A percentile compares a stretch with the other conserved stretches of the same genome.
phyloP scores from a whole-genome alignment of 257 asterid genomes.

The Plantago major region DNA sequence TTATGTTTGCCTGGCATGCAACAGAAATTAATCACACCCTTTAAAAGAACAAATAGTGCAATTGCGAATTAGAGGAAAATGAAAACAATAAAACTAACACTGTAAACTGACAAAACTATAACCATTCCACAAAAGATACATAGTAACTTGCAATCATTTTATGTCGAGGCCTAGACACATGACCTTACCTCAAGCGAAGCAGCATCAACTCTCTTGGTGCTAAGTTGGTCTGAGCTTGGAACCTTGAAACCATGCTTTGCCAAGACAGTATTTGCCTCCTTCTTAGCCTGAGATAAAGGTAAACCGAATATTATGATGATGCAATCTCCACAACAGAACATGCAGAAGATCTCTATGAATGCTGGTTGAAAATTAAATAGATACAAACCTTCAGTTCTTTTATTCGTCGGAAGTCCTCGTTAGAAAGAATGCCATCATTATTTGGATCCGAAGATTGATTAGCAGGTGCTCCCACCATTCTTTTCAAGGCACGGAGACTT shows the following conservation, averaged over 20 bases:
- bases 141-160: neutral
- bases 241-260: conserved; percentile 70
- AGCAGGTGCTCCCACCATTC: conserved; percentile 47
- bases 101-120: too few species aligned
- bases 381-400: conserved; percentile 72
- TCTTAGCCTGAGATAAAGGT: conserved; percentile 53
- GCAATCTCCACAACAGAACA: neutral
- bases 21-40: conserved; percentile 17
- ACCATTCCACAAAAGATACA: too few species aligned
- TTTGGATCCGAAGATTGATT: conserved; percentile 27
- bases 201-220: conserved; percentile 75
- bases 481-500: conserved; percentile 84
- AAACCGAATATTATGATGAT: conserved; percentile 7
- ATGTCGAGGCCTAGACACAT: neutral
- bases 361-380: conserved; percentile 8
- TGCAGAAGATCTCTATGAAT: neutral
- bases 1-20: conserved; percentile 62
- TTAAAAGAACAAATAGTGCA: neutral
- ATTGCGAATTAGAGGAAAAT: neutral
- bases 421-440: conserved; percentile 75
- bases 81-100: neutral
- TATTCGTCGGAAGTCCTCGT: conserved; percentile 87
- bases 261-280: conserved; percentile 57
- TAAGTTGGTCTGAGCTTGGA: conserved; percentile 19
- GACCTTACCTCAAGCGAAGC: conserved; percentile 66